A percentile compares a stretch with the other conserved stretches of the same genome.
Evolutionary conservation across 2,329 filamentous ascomycete species (phyloP).

Genomic region (Grosmannia serpens): DNA sequence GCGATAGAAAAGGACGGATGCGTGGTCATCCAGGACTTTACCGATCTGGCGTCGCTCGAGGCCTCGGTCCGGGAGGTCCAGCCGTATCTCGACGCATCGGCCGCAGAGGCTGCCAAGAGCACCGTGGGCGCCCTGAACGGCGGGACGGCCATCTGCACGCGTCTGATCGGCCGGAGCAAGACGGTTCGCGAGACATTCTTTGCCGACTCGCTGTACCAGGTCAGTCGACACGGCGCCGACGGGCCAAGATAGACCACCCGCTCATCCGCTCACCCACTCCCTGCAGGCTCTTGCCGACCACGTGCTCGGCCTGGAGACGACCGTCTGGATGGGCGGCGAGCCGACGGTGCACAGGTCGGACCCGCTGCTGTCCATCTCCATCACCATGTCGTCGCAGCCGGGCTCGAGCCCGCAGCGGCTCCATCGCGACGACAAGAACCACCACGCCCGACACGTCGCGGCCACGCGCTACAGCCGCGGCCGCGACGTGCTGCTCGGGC

Average conservation of each 20-base stretch:
- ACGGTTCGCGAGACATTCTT: conserved; percentile 5
- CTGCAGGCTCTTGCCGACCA: conserved; percentile 1
- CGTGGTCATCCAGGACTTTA: conserved; percentile 1
- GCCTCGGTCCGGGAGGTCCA: background rate
- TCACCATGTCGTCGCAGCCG: conserved; percentile 4
- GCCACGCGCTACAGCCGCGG: background rate
- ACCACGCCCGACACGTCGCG: background rate
- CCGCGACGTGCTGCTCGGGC: conserved; percentile 4
- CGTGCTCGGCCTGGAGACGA: conserved; percentile 1
- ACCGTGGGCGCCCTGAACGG: conserved; percentile 4
- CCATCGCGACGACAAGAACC: conserved; percentile 7
- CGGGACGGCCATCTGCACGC: conserved; percentile 3
- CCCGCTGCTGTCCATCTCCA: conserved; percentile 6
- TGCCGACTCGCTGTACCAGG: conserved; percentile 1
- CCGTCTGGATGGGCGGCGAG: background rate
- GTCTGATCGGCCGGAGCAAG: conserved; percentile 2
- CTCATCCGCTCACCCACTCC: background rate
- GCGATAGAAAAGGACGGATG: conserved; percentile 1
- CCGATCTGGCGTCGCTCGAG: background rate
- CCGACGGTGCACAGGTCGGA: background rate
- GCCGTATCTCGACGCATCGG: conserved; percentile 1
- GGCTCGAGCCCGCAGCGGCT: background rate
- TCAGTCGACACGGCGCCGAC: background rate
- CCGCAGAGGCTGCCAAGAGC: background rate
- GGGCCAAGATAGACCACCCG: background rate